A percentile compares a stretch with the other conserved stretches of the same genome.
Evolutionary conservation across 768 basidiomycete species (phyloP).

Genomic region (Coprinopsis cinerea): DNA sequence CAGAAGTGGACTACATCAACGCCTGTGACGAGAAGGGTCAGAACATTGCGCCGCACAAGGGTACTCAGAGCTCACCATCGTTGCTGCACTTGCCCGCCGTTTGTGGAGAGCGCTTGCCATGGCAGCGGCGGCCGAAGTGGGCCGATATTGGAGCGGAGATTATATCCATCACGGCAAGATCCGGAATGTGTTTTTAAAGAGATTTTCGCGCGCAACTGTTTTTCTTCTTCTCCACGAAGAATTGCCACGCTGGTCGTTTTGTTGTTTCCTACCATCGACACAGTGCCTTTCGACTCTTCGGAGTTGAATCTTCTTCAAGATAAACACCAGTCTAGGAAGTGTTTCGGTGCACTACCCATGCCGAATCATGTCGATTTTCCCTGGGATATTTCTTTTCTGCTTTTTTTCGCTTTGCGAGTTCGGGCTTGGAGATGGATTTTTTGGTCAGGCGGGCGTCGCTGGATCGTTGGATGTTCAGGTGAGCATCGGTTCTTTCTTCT

Average conservation of each 20-base stretch:
- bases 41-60: too few species aligned
- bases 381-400: slow-evolving; percentile 30
- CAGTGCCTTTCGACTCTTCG: slow-evolving; percentile 42
- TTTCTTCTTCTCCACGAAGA: slow-evolving; percentile 27
- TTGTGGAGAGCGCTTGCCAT: too few species aligned
- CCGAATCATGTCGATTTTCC: slow-evolving; percentile 40
- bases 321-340: slow-evolving; percentile 43
- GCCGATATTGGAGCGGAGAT: not conserved
- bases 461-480: slow-evolving; percentile 15
- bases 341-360: slow-evolving; percentile 32
- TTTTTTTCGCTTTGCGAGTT: not conserved
- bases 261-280: slow-evolving; percentile 34
- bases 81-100: too few species aligned
- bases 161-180: not conserved
- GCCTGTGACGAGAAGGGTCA: too few species aligned
- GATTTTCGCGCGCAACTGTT: slow-evolving; percentile 2
- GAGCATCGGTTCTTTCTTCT: slow-evolving; percentile 15
- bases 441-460: not conserved
- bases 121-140: too few species aligned
- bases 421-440: not conserved
- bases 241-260: slow-evolving; percentile 44
- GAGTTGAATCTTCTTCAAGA: slow-evolving; percentile 36
- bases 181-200: slow-evolving; percentile 16
- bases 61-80: too few species aligned
- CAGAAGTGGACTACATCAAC: too few species aligned